Conservation (phyloP, 2,329 filamentous ascomycete species). For the Nigrospora osmanthi region DNA sequence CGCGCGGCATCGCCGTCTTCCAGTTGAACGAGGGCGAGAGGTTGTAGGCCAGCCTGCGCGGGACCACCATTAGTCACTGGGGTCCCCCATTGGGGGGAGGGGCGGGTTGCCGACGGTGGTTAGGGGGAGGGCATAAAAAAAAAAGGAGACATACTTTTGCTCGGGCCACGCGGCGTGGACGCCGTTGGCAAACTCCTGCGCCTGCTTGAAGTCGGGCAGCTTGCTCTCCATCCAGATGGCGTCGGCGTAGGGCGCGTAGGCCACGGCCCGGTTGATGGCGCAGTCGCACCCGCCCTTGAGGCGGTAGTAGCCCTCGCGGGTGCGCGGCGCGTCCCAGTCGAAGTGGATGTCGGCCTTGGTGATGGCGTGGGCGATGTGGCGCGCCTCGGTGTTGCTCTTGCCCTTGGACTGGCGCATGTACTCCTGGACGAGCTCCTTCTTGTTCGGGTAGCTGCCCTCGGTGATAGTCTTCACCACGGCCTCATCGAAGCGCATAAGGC, state of each 20-base stretch:
- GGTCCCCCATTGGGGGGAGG: not conserved
- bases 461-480: slow-evolving; percentile 80
- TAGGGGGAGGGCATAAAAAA: not conserved
- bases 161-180: slow-evolving; percentile 94
- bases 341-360: slow-evolving; percentile 80
- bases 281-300: slow-evolving; percentile 87
- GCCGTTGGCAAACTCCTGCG: slow-evolving; percentile 84
- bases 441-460: slow-evolving; percentile 57
- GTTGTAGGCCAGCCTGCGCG: slow-evolving; percentile 81
- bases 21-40: slow-evolving; percentile 99
- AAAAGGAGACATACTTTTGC: slow-evolving; percentile 64
- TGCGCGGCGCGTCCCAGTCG: slow-evolving; percentile 91
- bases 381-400: slow-evolving; percentile 78
- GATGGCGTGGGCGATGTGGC: slow-evolving; percentile 68
- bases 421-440: slow-evolving; percentile 56
- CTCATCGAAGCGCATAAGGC: slow-evolving; percentile 83
- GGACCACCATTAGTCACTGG: not conserved
- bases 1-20: slow-evolving; percentile 89
- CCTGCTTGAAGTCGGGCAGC: slow-evolving; percentile 84
- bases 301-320: slow-evolving; percentile 91
- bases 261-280: slow-evolving; percentile 81
- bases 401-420: slow-evolving; percentile 66
- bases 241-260: slow-evolving; percentile 89
- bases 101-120: too few relatives aligned
- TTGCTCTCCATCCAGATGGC: slow-evolving; percentile 99